Base-by-base conservation (phyloP, 345 rosid species). In the Syzygium grande region DNA sequence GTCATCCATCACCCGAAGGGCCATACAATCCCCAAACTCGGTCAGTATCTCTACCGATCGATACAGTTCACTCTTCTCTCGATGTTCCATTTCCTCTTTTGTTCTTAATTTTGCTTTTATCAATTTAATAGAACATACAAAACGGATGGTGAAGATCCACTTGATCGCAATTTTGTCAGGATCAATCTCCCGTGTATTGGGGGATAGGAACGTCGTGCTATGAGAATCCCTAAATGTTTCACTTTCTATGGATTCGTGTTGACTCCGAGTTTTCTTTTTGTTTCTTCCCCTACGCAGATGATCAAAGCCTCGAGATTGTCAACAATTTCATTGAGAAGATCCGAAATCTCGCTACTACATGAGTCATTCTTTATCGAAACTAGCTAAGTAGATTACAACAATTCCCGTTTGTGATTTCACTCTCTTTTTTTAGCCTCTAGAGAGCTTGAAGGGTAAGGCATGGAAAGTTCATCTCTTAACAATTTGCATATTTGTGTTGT, bases 1-100 rank as follows among this genome's bases (percentile, higher is more conserved):
- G 94, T 95, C 88, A 91, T 94, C 90, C 87, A 87, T 88, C 97
- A 93, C 87, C 86, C 93, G 21, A 83, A 61, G 88, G 94, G 93
- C 1, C 95, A 93, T 91, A 86, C 86, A 22, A 55, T 95, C 83
- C 95, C 95, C 22, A 90, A 88, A 86, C 92, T 95, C 49, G 94
- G 96, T 93, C 43, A 86, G 92, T 87, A 52, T 51, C 63, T 9
- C 79, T 46, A 21, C 51, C 16, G 34, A 65, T 34, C 29, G 41
- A 65, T 65, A 15, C 38, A 0, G 41, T 29, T 53, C 56, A 6
- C 78, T 29, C 22, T n/a, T 61, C n/a, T 61, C 73, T 30, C 17
- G 13, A 5, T n/a, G 34, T 61, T 59, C 27, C 34, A 27, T 15
- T 59, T 59, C 68, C 68, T 10, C 68, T n/a, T 59, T 59, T 59